These are phyloP conservation scores for Ciborinia camelliae DNA, from an alignment of 2,329 filamentous ascomycete genomes.

Conservation along the genomic window DNA sequence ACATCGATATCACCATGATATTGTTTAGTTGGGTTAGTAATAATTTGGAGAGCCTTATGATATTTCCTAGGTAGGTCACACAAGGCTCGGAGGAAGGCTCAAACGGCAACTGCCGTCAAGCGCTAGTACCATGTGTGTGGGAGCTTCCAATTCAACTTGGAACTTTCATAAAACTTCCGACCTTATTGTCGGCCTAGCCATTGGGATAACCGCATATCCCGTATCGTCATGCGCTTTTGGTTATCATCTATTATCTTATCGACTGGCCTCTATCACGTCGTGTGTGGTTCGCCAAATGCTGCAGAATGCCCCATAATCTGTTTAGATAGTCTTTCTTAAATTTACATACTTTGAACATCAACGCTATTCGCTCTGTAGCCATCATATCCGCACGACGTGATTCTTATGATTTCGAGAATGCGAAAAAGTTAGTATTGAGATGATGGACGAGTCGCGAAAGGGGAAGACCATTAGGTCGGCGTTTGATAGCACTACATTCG, in stretches of 20 bases:
- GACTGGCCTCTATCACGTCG: not conserved
- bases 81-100: not conserved
- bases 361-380: not conserved
- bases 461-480: conserved; percentile 62
- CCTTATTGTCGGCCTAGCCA: not conserved
- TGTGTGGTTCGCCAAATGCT: not conserved
- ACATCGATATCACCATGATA: not conserved
- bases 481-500: conserved; percentile 84
- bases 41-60: too few species aligned
- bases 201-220: not conserved
- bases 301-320: not conserved
- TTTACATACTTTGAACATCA: not conserved
- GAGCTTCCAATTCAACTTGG: not conserved
- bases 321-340: conserved; percentile 7
- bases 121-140: not conserved
- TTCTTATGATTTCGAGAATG: conserved; percentile 19
- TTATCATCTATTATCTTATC: not conserved
- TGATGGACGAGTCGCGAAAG: conserved; percentile 46
- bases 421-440: conserved; percentile 19
- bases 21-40: not conserved
- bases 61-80: too few species aligned
- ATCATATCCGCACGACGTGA: not conserved
- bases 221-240: not conserved
- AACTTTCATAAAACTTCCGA: not conserved
- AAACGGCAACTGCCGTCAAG: conserved; percentile 15